These are phyloP conservation scores for Thecaphora thlaspeos DNA, from an alignment of 1,284 basidiomycete genomes.

Conservation along the genomic window DNA sequence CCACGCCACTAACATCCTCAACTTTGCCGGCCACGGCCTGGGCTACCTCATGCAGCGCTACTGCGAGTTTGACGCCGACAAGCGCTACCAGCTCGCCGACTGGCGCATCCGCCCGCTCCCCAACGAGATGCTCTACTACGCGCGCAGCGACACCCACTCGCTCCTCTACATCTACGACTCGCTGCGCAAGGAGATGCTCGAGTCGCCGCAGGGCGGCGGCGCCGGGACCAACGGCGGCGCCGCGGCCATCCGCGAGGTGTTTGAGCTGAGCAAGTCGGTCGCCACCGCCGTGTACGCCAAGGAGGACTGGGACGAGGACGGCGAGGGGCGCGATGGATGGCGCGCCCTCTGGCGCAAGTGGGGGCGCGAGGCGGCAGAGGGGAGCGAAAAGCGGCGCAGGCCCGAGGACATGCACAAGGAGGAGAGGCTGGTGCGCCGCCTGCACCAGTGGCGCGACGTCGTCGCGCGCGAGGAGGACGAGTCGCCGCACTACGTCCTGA, in stretches of 20 bases:
- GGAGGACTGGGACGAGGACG: constrained; percentile 50
- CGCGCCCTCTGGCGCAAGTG: constrained; percentile 42
- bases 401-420: constrained; percentile 55
- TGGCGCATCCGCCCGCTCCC: constrained; percentile 91
- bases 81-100: constrained; percentile 92
- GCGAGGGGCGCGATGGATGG: constrained; percentile 51
- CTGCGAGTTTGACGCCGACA: constrained; percentile 88
- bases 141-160: constrained; percentile 92
- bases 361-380: constrained; percentile 59
- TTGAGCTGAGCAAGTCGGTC: constrained; percentile 43
- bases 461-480: constrained; percentile 84
- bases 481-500: constrained; percentile 64
- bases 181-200: constrained; percentile 78
- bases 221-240: constrained; percentile 43
- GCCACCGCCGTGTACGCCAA: constrained; percentile 53
- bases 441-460: constrained; percentile 83
- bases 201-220: background rate
- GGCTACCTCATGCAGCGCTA: constrained; percentile 84
- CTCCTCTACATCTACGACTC: constrained; percentile 89
- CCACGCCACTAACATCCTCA: constrained; percentile 76
- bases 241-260: constrained; percentile 57
- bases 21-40: constrained; percentile 76
- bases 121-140: constrained; percentile 84
- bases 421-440: constrained; percentile 66
- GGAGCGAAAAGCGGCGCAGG: constrained; percentile 28